Base-by-base conservation (phyloP, 345 rosid species). In the Aegle marmelos region DNA sequence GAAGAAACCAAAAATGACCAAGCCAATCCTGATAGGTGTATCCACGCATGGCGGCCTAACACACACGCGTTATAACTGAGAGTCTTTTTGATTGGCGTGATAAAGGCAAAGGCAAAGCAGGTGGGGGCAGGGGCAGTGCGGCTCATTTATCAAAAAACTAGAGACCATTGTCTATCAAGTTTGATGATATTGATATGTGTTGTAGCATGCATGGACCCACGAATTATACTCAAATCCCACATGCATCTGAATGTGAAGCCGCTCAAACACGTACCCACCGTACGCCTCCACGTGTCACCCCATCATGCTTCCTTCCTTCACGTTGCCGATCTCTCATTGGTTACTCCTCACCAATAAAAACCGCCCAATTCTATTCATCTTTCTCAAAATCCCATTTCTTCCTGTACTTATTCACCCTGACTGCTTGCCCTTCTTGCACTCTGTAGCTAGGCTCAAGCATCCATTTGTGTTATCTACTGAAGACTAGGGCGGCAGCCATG, bases 231-330 rank as follows among this genome's bases (percentile, higher is more conserved):
- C 76, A 58, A 72, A 72, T 76, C 83, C 88, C 97, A 94, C 90
- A 82, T 85, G 93, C 86, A 91, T 73, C 58, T 74, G 33, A 84
- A 80, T 80, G 82, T 36, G 64, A 88, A 53, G 60, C 33, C 70
- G 70, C 88, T 78, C 78, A 79, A 82, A 89, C 94, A 91, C 97
- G 97, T 92, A 91, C 93, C 94, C 89, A 87, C 80, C 88, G 78
- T 82, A 70, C 80, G 16, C 39, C 68, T 57, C 86, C 98, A 90
- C 37, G 83, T 89, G 97, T 87, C 95, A 30, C 3, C 54, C 25
- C 80, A 82, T 89, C 86, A 76, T 74, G 59, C 79, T 78, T 80
- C 81, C 41, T 85, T 67, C 74, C 60, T 72, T 70, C 81, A 83
- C 72, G 89, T 87, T 88, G 92, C 94, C 88, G 50, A 69, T 59